Evolutionary conservation across 1,284 basidiomycete genomes (phyloP), one percentile per base, ranked within the genome.

Genomic region (Flammula alnicola): DNA sequence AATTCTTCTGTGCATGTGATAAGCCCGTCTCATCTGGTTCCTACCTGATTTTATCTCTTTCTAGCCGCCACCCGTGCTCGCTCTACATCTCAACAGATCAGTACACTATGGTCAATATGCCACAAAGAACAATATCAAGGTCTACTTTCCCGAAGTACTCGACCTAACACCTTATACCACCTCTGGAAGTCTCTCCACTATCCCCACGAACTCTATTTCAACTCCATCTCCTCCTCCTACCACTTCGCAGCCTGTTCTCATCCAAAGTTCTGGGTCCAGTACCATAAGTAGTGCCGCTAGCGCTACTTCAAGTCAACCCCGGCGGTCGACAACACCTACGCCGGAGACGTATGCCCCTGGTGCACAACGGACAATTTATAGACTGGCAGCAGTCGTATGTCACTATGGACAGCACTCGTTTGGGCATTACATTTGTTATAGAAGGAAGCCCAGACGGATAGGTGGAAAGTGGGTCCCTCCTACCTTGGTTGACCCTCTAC

Each of bases 331-430:
- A 2, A 81, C 83, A 6, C 84, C 82, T 1, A 83, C 80, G 0
- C 81, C 78, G 10, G 71, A 77, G 22, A 76, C 71, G 26, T 80
- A 76, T 55, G 60, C 76, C 4, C 64, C 72, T 1, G 55, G 55
- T 2, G 36, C 55, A 11, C 73, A 76, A 23, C 75, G 84, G 37
- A 84, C 81, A 9, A 72, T 94, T 27, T 97, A 96, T 67, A 81
- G 91, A 29, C 80, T 97, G 22, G 70, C 84, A 2, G 84, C 90
- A 8, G 83, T 91, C 22, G 92, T 97, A 7, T 91, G 93, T 59
- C 94, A 97, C 70, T 94, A 87, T 64, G 94, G 94, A 14, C 83
- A 85, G 51, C 93, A 95, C 63, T 87, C 84, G 5, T 95, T 89
- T 62, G 94, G 95, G 1, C 95, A 97, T 67, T 97, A 95, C 64